Evolutionary conservation across 225 moss, liverwort and hornwort genomes (phyloP).

Genomic region (Thuidium tamariscinum): DNA sequence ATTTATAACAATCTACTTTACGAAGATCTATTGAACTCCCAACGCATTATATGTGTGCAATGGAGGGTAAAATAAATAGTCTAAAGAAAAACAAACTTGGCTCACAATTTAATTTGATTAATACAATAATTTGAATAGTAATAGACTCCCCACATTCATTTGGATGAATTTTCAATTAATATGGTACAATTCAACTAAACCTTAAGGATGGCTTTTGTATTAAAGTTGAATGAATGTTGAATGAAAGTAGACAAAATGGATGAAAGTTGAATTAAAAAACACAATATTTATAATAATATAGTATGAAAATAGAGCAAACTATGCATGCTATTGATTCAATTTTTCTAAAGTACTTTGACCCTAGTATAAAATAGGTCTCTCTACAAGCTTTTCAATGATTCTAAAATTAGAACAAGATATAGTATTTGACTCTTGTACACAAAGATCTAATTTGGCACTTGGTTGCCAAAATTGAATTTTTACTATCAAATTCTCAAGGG

Average conservation of each 20-base stretch:
- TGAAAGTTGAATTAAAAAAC: not conserved
- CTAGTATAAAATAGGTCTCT: accelerated
- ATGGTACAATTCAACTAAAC: accelerated
- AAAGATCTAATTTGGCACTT: no score
- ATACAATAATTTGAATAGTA: no score
- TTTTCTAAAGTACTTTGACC: not conserved
- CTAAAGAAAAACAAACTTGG: not conserved
- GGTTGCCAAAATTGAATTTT: no score
- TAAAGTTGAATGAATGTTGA: not conserved
- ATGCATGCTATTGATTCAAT: not conserved
- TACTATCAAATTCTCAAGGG: no score
- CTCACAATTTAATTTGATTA: not conserved
- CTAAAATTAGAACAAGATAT: not conserved
- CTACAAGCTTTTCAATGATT: accelerated
- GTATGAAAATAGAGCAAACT: not conserved
- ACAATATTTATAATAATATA: not conserved
- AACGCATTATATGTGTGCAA: accelerated
- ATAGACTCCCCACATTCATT: not conserved
- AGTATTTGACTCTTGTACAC: no score
- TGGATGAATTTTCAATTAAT: not conserved
- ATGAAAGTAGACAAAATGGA: not conserved
- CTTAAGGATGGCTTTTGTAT: not conserved
- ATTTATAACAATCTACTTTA: no score
- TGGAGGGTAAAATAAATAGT: accelerated
- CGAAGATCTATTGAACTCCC: no score